A percentile compares a stretch with the other conserved stretches of the same genome.
Conservation (phyloP, 441 rosid species). For the Pelargonium citronellum region DNA sequence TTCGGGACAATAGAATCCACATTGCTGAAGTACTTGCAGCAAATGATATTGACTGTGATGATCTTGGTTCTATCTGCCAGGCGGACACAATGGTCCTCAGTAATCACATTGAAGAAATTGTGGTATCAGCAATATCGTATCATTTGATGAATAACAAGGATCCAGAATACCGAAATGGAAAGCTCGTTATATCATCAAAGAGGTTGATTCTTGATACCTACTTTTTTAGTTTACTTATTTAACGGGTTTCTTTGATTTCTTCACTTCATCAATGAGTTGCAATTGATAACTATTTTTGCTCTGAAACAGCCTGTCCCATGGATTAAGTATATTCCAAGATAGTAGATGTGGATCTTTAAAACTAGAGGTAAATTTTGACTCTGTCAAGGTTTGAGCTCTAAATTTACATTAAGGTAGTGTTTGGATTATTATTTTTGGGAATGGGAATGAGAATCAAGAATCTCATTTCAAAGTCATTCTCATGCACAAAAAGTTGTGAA, state of each 20-base stretch:
- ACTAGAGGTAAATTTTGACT: not conserved
- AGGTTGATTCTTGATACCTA: constrained; percentile 10
- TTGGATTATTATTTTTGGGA: no score
- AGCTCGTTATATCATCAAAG: constrained; percentile 77
- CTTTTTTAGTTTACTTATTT: no score
- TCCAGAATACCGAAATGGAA: constrained; percentile 88
- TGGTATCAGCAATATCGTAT: constrained; percentile 77
- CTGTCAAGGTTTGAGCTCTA: not conserved
- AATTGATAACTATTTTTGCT: not conserved
- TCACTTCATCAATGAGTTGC: not conserved
- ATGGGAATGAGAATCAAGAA: no score
- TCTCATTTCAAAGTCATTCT: no score
- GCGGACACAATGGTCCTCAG: constrained; percentile 69
- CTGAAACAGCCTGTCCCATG: constrained; percentile 24
- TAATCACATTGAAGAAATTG: constrained; percentile 79
- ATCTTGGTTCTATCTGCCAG: constrained; percentile 67
- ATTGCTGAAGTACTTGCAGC: not conserved
- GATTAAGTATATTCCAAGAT: constrained; percentile 24
- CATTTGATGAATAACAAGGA: constrained; percentile 69
- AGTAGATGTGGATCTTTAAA: constrained; percentile 6
- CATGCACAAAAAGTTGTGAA: no score
- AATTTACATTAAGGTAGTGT: no score
- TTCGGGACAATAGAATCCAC: not conserved
- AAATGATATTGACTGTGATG: constrained; percentile 20
- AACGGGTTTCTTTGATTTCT: not conserved